Percentiles rank a stretch among this genome's conserved stretches.
phyloP scores from a whole-genome alignment of 2,329 filamentous ascomycete species.

The Fusarium duplospermum region DNA sequence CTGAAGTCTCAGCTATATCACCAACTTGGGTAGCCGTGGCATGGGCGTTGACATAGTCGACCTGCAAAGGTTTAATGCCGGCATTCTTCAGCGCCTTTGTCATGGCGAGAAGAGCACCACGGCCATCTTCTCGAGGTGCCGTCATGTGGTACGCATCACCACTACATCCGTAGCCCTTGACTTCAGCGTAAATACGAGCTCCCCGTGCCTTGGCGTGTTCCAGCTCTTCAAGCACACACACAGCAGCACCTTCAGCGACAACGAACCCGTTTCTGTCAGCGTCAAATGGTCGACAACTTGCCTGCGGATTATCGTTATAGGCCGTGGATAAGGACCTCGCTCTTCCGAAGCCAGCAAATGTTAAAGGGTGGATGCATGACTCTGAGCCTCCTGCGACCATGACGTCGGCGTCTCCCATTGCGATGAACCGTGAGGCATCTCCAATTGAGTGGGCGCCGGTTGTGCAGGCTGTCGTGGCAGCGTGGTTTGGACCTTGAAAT shows the following conservation, averaged over 20 bases:
- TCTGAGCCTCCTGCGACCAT: slow-evolving; percentile 98
- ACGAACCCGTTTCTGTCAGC: slow-evolving; percentile 84
- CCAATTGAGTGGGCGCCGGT: slow-evolving; percentile 95
- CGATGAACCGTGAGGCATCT: slow-evolving; percentile 92
- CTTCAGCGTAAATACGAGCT: slow-evolving; percentile 87
- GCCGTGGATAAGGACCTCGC: slow-evolving; percentile 86
- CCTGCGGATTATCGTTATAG: slow-evolving; percentile 77
- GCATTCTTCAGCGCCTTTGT: slow-evolving; percentile 82
- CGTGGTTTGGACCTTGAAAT: slow-evolving; percentile 91
- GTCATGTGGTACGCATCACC: slow-evolving; percentile 96
- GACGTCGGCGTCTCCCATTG: slow-evolving; percentile 90
- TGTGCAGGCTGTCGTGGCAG: slow-evolving; percentile 93
- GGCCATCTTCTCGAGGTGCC: slow-evolving; percentile 84
- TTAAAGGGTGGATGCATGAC: slow-evolving; percentile 93
- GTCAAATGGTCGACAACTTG: slow-evolving; percentile 90
- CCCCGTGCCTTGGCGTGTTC: slow-evolving; percentile 85
- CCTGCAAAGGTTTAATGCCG: slow-evolving; percentile 71
- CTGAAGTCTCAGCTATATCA: slow-evolving; percentile 87
- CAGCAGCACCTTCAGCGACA: slow-evolving; percentile 90
- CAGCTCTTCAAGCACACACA: slow-evolving; percentile 88
- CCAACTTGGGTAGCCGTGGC: slow-evolving; percentile 89
- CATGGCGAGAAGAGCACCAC: slow-evolving; percentile 88
- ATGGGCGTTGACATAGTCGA: slow-evolving; percentile 96
- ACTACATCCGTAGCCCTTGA: slow-evolving; percentile 89
- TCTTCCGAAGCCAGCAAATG: slow-evolving; percentile 90